phyloP scores from a whole-genome alignment of 352 stramenopile genomes.

The Globisporangium barbulae region DNA sequence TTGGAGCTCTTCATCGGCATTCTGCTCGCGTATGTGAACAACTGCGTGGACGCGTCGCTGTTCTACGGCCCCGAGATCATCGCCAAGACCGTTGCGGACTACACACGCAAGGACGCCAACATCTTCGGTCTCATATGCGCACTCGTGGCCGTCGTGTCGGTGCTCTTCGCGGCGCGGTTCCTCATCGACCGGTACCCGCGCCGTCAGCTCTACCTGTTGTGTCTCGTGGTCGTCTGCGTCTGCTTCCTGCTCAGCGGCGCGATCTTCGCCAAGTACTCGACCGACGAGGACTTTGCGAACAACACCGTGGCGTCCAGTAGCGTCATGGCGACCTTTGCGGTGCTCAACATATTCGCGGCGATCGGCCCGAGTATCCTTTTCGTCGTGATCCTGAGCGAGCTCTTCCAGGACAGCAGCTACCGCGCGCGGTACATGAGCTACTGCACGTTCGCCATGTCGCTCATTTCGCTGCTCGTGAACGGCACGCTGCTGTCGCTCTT shows the following conservation, averaged over 20 bases:
- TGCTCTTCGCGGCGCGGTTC: constrained; percentile 61
- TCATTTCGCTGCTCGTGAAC: constrained; percentile 82
- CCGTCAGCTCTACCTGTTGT: constrained; percentile 70
- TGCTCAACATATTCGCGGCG: constrained; percentile 75
- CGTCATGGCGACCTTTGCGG: constrained; percentile 61
- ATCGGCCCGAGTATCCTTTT: constrained; percentile 80
- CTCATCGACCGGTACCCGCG: constrained; percentile 68
- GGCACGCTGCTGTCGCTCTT: constrained; percentile 79
- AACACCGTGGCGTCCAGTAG: constrained; percentile 39
- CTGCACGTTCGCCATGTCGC: constrained; percentile 87
- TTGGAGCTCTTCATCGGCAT: constrained; percentile 77
- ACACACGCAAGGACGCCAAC: constrained; percentile 64
- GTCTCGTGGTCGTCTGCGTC: constrained; percentile 55
- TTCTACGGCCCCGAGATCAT: constrained; percentile 87
- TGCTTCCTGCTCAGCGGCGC: constrained; percentile 66
- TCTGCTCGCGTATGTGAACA: constrained; percentile 83
- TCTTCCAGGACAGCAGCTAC: constrained; percentile 82
- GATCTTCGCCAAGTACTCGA: constrained; percentile 68
- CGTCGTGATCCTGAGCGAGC: constrained; percentile 80
- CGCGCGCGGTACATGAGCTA: constrained; percentile 86
- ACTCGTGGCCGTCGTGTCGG: constrained; percentile 62
- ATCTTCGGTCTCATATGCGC: constrained; percentile 70
- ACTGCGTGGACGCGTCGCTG: constrained; percentile 84
- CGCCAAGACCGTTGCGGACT: constrained; percentile 57
- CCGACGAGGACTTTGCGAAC: constrained; percentile 48